Percentiles rank a stretch among this genome's conserved stretches.
Conservation (phyloP, 2,329 filamentous ascomycete species). For the Metarhizium brunneum region DNA sequence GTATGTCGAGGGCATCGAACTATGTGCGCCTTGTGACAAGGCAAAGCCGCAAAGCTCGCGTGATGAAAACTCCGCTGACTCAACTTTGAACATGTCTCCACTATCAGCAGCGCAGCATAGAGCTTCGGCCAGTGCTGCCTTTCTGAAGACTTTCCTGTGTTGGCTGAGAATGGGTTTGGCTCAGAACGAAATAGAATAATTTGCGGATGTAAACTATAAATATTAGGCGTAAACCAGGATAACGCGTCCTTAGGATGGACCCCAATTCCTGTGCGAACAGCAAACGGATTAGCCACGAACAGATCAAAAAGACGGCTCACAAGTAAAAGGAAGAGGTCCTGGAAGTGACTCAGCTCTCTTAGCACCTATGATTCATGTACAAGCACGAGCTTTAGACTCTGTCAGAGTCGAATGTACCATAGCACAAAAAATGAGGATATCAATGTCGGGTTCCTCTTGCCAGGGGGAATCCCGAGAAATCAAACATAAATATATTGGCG, state of each 20-base stretch:
- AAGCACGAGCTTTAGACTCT: background rate
- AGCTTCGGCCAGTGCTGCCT: too few species aligned
- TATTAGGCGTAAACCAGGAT: background rate
- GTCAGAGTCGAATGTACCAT: background rate
- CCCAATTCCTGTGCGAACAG: background rate
- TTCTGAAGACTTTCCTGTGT: too few species aligned
- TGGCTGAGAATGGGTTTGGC: too few species aligned
- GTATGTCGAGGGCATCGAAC: too few species aligned
- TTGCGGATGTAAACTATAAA: background rate
- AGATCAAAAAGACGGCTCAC: background rate
- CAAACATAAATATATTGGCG: background rate
- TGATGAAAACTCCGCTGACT: too few species aligned
- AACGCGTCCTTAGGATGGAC: background rate
- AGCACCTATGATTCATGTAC: background rate
- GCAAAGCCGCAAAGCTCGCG: too few species aligned
- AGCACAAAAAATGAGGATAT: background rate
- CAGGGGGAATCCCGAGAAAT: background rate
- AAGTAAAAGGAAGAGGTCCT: background rate
- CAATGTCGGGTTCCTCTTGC: background rate
- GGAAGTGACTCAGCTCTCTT: background rate
- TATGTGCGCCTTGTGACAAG: too few species aligned
- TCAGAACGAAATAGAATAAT: too few species aligned
- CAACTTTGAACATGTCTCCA: too few species aligned
- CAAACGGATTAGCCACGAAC: background rate
- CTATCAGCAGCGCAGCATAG: background rate